A percentile compares a stretch with the other conserved stretches of the same genome.
Evolutionary conservation across 495 filamentous ascomycete species (phyloP).

Genomic region (Lasiosphaeris hirsuta): DNA sequence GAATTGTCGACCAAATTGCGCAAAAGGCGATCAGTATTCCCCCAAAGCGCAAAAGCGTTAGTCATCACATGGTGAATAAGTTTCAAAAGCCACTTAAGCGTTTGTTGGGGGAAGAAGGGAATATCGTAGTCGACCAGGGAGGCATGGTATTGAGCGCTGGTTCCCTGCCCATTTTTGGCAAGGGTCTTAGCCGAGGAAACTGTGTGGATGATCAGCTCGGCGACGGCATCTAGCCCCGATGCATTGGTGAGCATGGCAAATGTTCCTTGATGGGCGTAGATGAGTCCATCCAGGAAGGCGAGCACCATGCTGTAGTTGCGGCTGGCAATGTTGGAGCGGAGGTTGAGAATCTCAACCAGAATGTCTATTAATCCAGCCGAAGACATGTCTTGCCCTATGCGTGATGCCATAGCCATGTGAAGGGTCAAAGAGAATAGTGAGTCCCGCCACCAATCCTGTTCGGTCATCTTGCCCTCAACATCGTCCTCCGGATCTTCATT

Average conservation of each 20-base stretch:
- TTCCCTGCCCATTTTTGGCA: constrained; percentile 64
- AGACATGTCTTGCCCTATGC: constrained; percentile 72
- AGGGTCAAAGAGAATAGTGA: constrained; percentile 77
- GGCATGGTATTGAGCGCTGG: constrained; percentile 72
- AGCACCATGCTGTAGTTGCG: constrained; percentile 77
- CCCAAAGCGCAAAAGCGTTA: constrained; percentile 60
- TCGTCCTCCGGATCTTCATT: constrained; percentile 54
- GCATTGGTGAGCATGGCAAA: constrained; percentile 74
- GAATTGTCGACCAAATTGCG: constrained; percentile 94
- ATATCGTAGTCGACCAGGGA: constrained; percentile 86
- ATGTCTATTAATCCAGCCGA: constrained; percentile 84
- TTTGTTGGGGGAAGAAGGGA: constrained; percentile 86
- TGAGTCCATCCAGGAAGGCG: constrained; percentile 78
- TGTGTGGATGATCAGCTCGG: constrained; percentile 76
- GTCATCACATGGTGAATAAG: constrained; percentile 95
- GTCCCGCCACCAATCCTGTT: constrained; percentile 83
- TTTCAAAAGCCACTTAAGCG: constrained; percentile 88
- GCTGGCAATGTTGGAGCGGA: constrained; percentile 78
- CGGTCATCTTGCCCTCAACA: constrained; percentile 51
- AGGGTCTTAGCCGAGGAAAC: constrained; percentile 67
- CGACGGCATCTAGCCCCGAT: constrained; percentile 80
- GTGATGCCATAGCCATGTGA: constrained; percentile 65
- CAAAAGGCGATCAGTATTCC: constrained; percentile 82
- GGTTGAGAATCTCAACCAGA: constrained; percentile 81
- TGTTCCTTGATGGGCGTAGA: constrained; percentile 76